Conservation (phyloP, 1,139 yeast species). For the Wickerhamiella infanticola region DNA sequence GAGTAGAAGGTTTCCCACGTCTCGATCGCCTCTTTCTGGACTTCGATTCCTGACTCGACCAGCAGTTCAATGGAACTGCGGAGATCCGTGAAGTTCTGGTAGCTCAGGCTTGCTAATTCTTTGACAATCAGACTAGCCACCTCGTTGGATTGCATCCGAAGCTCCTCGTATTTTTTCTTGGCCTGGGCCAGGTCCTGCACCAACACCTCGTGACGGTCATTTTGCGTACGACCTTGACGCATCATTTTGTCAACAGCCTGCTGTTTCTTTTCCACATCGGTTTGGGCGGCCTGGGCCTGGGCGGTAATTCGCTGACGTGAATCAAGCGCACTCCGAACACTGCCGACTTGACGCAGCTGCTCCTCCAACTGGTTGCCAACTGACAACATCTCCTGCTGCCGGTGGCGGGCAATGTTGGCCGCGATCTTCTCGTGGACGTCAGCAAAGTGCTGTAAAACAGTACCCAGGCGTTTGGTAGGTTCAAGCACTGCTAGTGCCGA, state of each 20-base stretch:
- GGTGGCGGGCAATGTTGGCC: conserved; percentile 63
- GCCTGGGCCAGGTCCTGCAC: conserved; percentile 44
- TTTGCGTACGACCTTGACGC: conserved; percentile 42
- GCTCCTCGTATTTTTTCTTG: conserved; percentile 40
- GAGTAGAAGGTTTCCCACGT: conserved; percentile 69
- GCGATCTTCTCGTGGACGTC: conserved; percentile 55
- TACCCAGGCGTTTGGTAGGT: conserved; percentile 51
- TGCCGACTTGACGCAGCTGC: conserved; percentile 61
- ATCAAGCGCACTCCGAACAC: conserved; percentile 58
- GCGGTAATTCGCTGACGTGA: conserved; percentile 60
- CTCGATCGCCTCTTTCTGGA: conserved; percentile 90
- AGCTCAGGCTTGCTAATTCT: conserved; percentile 58
- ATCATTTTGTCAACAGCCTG: conserved; percentile 37
- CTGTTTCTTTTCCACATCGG: conserved; percentile 34
- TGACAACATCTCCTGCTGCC: conserved; percentile 75
- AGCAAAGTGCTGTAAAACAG: conserved; percentile 49
- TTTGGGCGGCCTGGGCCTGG: conserved; percentile 39
- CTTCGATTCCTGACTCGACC: conserved; percentile 79
- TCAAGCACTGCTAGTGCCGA: conserved; percentile 57
- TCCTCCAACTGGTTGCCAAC: conserved; percentile 82
- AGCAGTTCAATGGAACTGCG: conserved; percentile 81
- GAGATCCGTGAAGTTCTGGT: conserved; percentile 68
- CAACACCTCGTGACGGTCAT: conserved; percentile 42
- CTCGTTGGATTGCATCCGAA: conserved; percentile 43
- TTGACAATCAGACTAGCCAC: conserved; percentile 49